These are phyloP conservation scores for Linum tenue DNA, from an alignment of 345 rosid species.

Conservation along the genomic window DNA sequence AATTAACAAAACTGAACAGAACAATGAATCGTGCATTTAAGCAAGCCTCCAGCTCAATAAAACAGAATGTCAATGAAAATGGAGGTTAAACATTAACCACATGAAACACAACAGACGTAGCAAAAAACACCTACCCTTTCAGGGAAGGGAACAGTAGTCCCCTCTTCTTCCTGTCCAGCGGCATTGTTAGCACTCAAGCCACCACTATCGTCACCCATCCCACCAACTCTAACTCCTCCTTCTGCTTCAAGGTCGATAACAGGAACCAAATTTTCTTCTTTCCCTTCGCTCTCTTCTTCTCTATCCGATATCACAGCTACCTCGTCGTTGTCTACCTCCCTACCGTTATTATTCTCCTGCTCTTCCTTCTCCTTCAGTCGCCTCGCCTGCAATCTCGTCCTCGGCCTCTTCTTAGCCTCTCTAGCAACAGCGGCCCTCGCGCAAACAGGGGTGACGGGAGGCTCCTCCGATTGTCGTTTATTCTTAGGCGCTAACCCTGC, in stretches of 20 bases:
- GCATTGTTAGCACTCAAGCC: constrained; percentile 28
- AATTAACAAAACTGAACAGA: neutral
- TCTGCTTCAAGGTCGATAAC: constrained; percentile 3
- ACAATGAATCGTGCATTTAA: neutral
- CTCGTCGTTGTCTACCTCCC: constrained; percentile 4
- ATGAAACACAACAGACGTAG: neutral
- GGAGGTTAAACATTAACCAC: neutral
- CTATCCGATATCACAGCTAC: neutral
- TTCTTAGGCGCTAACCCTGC: constrained; percentile 47
- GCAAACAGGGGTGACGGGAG: constrained; percentile 11
- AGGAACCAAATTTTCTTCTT: constrained; percentile 6
- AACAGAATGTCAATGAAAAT: too few relatives aligned
- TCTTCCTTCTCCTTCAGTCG: constrained; percentile 30
- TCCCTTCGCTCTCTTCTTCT: neutral
- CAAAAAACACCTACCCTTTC: constrained; percentile 14
- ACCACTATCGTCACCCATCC: constrained; percentile 24
- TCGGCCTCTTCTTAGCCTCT: constrained; percentile 24
- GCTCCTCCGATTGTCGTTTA: constrained; percentile 7
- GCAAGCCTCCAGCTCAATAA: neutral
- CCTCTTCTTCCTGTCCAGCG: constrained; percentile 23
- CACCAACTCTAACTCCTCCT: constrained; percentile 1
- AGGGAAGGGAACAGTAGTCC: constrained; percentile 22
- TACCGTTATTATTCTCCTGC: constrained; percentile 24
- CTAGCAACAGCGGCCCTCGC: constrained; percentile 33
- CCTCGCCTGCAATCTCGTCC: constrained; percentile 48